Conservation (phyloP, 768 basidiomycete species). For the Coprinopsis strossmayeri region DNA sequence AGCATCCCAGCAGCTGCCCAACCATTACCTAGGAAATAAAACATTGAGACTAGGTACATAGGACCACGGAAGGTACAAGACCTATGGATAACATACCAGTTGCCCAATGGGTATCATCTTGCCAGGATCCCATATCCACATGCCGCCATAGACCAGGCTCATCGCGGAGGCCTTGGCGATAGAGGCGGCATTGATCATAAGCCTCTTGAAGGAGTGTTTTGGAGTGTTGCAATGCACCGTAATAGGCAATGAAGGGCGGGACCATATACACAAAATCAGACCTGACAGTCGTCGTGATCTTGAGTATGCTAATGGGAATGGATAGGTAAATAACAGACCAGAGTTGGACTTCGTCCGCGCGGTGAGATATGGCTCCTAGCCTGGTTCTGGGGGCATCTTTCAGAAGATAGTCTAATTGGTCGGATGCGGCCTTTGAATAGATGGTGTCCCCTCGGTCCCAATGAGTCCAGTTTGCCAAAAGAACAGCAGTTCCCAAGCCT, state of each 20-base stretch:
- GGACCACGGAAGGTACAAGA: too few relatives aligned
- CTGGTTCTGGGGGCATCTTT: conserved; percentile 33
- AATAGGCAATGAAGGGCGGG: conserved; percentile 64
- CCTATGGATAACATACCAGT: conserved; percentile 45
- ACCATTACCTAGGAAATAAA: conserved; percentile 53
- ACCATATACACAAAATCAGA: conserved; percentile 59
- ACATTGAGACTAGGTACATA: too few relatives aligned
- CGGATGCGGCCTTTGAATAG: conserved; percentile 36
- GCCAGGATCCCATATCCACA: conserved; percentile 36
- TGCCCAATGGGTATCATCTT: conserved; percentile 49
- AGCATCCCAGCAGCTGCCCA: conserved; percentile 68
- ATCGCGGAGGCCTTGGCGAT: conserved; percentile 47
- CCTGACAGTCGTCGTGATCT: too few relatives aligned
- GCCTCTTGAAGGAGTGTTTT: conserved; percentile 36
- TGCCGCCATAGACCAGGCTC: conserved; percentile 50
- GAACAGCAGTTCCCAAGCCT: conserved; percentile 48
- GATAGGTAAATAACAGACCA: too few relatives aligned
- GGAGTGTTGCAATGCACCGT: conserved; percentile 40
- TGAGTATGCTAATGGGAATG: too few relatives aligned
- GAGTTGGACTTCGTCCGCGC: conserved; percentile 43
- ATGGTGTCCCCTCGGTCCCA: conserved; percentile 22
- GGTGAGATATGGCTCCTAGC: conserved; percentile 56
- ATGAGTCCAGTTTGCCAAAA: conserved; percentile 48
- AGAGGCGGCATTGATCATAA: conserved; percentile 51
- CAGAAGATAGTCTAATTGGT: conserved; percentile 45